phyloP scores from a whole-genome alignment of 495 filamentous ascomycete genomes.

The Acidiella bohemica region DNA sequence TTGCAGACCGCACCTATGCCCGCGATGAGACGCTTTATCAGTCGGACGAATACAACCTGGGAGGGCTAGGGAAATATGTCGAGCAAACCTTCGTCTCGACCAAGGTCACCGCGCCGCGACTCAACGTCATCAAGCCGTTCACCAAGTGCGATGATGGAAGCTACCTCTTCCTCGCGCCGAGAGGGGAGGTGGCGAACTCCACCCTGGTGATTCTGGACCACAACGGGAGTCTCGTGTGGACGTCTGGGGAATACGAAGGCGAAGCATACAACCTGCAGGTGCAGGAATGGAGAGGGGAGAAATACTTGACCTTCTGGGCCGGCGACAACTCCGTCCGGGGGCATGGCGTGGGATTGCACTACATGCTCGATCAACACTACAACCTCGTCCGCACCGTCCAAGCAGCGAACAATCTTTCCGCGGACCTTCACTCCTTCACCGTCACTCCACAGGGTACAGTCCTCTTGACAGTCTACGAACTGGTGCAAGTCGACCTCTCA shows the following conservation, averaged over 20 bases:
- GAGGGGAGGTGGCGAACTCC: slow-evolving; percentile 5
- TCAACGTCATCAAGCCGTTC: slow-evolving; percentile 12
- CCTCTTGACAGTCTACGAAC: slow-evolving; percentile 22
- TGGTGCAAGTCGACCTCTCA: slow-evolving; percentile 4
- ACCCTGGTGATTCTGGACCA: slow-evolving; percentile 8
- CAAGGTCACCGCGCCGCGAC: slow-evolving; percentile 1
- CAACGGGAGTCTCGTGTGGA: slow-evolving; percentile 13
- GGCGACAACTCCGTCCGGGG: slow-evolving; percentile 36
- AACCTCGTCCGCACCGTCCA: slow-evolving; percentile 32
- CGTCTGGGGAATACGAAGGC: slow-evolving; percentile 4
- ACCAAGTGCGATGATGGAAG: slow-evolving; percentile 13
- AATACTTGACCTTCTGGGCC: slow-evolving; percentile 37
- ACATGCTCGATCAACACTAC: slow-evolving; percentile 41
- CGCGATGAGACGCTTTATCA: neutral
- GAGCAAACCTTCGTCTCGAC: slow-evolving; percentile 5
- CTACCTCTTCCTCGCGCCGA: slow-evolving; percentile 14
- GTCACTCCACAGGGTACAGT: slow-evolving; percentile 18
- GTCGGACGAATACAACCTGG: slow-evolving; percentile 9
- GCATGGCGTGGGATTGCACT: slow-evolving; percentile 36
- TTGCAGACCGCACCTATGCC: no score
- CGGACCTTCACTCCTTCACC: slow-evolving; percentile 18
- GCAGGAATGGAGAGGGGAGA: slow-evolving; percentile 16
- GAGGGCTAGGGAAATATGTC: slow-evolving; percentile 6
- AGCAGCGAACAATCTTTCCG: slow-evolving; percentile 22
- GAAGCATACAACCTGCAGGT: slow-evolving; percentile 16